These are phyloP conservation scores for Salix udensis DNA, from an alignment of 345 rosid genomes.

Conservation along the genomic window DNA sequence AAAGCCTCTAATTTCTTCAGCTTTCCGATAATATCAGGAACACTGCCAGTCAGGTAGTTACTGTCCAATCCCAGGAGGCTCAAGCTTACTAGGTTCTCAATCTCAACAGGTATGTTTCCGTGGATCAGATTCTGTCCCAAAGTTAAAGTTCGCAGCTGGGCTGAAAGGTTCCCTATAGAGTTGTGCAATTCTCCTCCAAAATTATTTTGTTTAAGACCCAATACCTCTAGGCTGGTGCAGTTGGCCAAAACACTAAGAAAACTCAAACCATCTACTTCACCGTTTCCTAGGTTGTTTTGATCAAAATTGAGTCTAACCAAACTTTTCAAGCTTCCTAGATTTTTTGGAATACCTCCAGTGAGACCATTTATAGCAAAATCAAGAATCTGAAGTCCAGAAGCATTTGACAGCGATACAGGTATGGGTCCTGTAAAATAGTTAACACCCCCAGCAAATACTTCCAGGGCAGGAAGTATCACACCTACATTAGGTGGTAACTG, in stretches of 20 bases:
- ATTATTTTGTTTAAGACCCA: slow-evolving; percentile 6
- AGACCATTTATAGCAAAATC: slow-evolving; percentile 25
- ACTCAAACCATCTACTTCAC: slow-evolving; percentile 17
- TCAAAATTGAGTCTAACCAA: slow-evolving; percentile 28
- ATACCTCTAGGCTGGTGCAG: slow-evolving; percentile 16
- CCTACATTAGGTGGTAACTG: slow-evolving; percentile 25
- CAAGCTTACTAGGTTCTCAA: slow-evolving; percentile 15
- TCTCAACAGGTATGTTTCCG: slow-evolving; percentile 21
- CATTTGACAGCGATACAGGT: slow-evolving; percentile 25
- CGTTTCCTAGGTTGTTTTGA: slow-evolving; percentile 17
- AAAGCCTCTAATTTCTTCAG: slow-evolving; percentile 13
- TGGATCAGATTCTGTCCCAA: slow-evolving; percentile 9
- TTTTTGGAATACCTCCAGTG: slow-evolving; percentile 10
- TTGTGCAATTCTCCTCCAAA: slow-evolving; percentile 32
- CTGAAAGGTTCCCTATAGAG: slow-evolving; percentile 21
- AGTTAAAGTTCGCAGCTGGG: neutral
- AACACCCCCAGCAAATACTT: slow-evolving; percentile 21
- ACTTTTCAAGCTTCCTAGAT: slow-evolving; percentile 11
- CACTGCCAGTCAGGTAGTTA: slow-evolving; percentile 20
- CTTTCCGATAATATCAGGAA: slow-evolving; percentile 19
- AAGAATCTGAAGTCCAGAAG: slow-evolving; percentile 20
- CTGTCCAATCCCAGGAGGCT: slow-evolving; percentile 7
- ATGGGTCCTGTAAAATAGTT: slow-evolving; percentile 28
- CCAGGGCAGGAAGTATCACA: slow-evolving; percentile 15
- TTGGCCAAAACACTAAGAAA: slow-evolving; percentile 28